Base-by-base conservation (phyloP, 129 eudicot species). In the Arctium lappa region DNA sequence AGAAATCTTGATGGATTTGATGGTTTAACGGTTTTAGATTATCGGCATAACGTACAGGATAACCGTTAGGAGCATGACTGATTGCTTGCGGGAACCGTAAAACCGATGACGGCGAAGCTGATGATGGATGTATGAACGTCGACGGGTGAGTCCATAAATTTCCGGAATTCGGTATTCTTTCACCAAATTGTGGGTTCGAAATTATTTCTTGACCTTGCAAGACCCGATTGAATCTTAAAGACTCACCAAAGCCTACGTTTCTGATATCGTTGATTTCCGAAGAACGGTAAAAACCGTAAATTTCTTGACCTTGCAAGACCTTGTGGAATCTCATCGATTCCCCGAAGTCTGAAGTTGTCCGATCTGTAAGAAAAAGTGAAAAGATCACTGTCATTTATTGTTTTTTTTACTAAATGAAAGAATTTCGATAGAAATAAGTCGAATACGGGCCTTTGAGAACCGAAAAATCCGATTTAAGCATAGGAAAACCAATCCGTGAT, bases 221-320 rank as follows among this genome's bases (percentile, higher is more conserved):
- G 95, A 93, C 99, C 98, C 84, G 87, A 56, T 76, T 88, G 88
- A 86, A 90, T 79, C 89, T 80, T 63, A 73, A 88, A 53, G 95
- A 83, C 76, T 91, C 97, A 73, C 86, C 74, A 53, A 84, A 87
- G 83, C 86, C 87, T 74, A 84, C 75, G 78, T 77, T 77, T 80
- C 87, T 68, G 75, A 42, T 48, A 75, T 72, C 74, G 73, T 63
- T 80, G 62, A 88, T 73, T 44, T 79, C 88, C 74, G 76, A 77
- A 40, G 86, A 84, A 82, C 85, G 69, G 82, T 74, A 76, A 85
- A 90, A 90, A 77, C 95, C 89, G 78, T 88, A 70, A 68, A 93
- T 92, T 95, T 95, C 99, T 95, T 95, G 99, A 95, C 99, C 99
- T 95, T 95, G 99, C 99, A 95, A 93, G 95, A 93, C 99, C 99